Percentiles rank a stretch among this genome's conserved stretches.
Evolutionary conservation across 768 basidiomycete genomes (phyloP).

Genomic region (Dictyophora rubrovolvata): DNA sequence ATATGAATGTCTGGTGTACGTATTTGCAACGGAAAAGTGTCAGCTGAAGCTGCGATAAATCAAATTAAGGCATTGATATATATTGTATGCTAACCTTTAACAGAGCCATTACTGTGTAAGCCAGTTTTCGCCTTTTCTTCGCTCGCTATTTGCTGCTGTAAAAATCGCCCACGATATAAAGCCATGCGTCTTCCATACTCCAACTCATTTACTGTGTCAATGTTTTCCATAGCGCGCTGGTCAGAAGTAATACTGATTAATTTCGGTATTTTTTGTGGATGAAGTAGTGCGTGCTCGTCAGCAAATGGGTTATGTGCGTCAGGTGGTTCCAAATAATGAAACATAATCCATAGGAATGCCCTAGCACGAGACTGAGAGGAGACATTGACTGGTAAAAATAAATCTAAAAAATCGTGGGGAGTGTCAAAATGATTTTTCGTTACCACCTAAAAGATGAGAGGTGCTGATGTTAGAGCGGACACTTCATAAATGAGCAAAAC

Average conservation of each 20-base stretch:
- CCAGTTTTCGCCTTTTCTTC: slow-evolving; percentile 40
- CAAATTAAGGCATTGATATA: not conserved
- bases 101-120: slow-evolving; percentile 12
- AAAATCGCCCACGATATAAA: slow-evolving; percentile 53
- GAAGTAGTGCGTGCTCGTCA: slow-evolving; percentile 47
- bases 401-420: slow-evolving; percentile 50
- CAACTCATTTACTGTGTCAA: slow-evolving; percentile 68
- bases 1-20: no score
- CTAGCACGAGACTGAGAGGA: slow-evolving; percentile 63
- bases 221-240: slow-evolving; percentile 57
- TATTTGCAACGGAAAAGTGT: no score
- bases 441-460: slow-evolving; percentile 15
- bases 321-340: slow-evolving; percentile 66
- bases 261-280: slow-evolving; percentile 56
- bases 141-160: slow-evolving; percentile 37
- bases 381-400: slow-evolving; percentile 70
- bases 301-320: slow-evolving; percentile 59
- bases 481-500: slow-evolving; percentile 5
- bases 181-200: slow-evolving; percentile 75
- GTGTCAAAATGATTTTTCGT: slow-evolving; percentile 35
- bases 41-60: not conserved
- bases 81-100: not conserved
- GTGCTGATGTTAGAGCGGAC: not conserved
- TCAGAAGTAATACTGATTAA: slow-evolving; percentile 34
- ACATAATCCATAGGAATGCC: slow-evolving; percentile 78